A percentile compares a stretch with the other conserved stretches of the same genome.
Conservation (phyloP, 2,329 filamentous ascomycete species). For the Blumeriella jaapii region DNA sequence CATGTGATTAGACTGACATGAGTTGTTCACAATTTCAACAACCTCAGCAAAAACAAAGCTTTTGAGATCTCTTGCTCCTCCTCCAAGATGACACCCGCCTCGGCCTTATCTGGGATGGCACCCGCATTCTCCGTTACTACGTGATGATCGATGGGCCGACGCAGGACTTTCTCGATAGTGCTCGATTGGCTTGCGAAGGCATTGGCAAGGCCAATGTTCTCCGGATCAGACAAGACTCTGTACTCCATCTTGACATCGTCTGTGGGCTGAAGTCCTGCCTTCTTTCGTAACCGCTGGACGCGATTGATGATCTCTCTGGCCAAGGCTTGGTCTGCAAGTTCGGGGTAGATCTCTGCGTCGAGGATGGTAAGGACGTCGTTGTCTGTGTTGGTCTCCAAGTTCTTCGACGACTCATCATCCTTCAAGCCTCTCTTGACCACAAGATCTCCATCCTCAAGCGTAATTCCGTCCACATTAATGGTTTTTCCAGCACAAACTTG, state of each 20-base stretch:
- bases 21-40: slow-evolving; percentile 69
- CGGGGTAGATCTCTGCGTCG: slow-evolving; percentile 71
- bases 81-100: slow-evolving; percentile 57
- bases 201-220: slow-evolving; percentile 58
- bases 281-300: slow-evolving; percentile 87
- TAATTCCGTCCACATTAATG: slow-evolving; percentile 77
- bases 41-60: slow-evolving; percentile 64
- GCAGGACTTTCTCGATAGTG: slow-evolving; percentile 64
- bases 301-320: slow-evolving; percentile 88
- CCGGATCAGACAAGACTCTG: slow-evolving; percentile 65
- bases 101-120: slow-evolving; percentile 33
- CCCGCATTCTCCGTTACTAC: slow-evolving; percentile 47
- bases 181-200: slow-evolving; percentile 58
- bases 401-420: slow-evolving; percentile 57
- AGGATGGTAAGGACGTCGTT: slow-evolving; percentile 84
- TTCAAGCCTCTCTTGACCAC: slow-evolving; percentile 70
- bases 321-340: slow-evolving; percentile 78
- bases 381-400: slow-evolving; percentile 79
- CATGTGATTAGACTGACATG: too few relatives aligned
- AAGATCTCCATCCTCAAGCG: slow-evolving; percentile 70
- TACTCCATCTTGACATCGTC: slow-evolving; percentile 97
- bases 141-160: slow-evolving; percentile 65
- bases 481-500: slow-evolving; percentile 61
- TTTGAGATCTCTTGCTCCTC: slow-evolving; percentile 82
- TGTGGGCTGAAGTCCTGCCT: slow-evolving; percentile 78